Evolutionary conservation across 257 asterid genomes (phyloP), one percentile per base, ranked within the genome.

Genomic region (Linaria vulgaris): DNA sequence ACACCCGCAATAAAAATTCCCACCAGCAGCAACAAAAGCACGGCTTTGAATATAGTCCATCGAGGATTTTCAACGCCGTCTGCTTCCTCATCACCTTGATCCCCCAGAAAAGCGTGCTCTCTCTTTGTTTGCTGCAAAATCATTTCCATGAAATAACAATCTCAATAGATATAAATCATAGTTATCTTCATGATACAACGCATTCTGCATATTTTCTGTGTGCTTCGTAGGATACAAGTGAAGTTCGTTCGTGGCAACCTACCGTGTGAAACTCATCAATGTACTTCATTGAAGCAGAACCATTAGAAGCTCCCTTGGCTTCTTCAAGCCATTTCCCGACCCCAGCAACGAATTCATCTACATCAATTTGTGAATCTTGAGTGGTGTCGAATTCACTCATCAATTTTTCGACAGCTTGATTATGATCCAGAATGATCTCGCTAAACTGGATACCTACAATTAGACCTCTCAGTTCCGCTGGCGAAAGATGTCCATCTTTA

Each of bases 1-100:
- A 76, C 88, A 71, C 95, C 99, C 7, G 99, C 99, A 21, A 92
- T 87, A 38, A 51, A 59, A 27, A 96, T 74, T 64, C 99, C 99
- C 16, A n/a, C n/a, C n/a, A 89, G 77, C 56, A 89, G 58, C 82
- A 89, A 69, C n/a, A 89, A 27, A 47, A 89, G 76, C 6, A 56
- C 86, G 12, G 99, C 99, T 74, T 89, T 92, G 16, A 83, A 25
- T 4, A 85, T 31, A 57, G 59, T 73, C 67, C 66, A 61, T 69
- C 64, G 77, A 9, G 91, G 66, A 78, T 75, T 78, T 64, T 82
- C 90, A 22, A 69, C 81, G 16, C 77, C 91, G 75, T 83, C 96
- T 16, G 58, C 88, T 20, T 49, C 15, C 72, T 91, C 97, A 3
- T 86, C 95, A 67, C 82, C 78, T 66, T 76, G 72, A 17, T 73